These are phyloP conservation scores for Trichoderma cornu-damae DNA, from an alignment of 2,329 filamentous ascomycete genomes.

Conservation along the genomic window DNA sequence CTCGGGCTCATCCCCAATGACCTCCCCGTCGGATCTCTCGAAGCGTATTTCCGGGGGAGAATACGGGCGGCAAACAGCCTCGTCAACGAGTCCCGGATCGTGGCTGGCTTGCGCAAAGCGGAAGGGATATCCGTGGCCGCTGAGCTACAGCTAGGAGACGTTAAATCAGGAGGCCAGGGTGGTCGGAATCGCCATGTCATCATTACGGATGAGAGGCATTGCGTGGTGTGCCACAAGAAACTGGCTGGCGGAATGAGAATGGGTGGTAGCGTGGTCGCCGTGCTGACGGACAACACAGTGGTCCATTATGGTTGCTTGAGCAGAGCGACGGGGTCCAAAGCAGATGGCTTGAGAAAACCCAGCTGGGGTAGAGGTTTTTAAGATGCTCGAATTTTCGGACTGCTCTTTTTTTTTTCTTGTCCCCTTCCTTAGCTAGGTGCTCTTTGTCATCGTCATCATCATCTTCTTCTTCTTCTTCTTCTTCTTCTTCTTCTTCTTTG, in stretches of 20 bases:
- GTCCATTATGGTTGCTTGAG: slow-evolving; percentile 77
- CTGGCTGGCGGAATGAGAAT: slow-evolving; percentile 80
- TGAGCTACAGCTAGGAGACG: slow-evolving; percentile 66
- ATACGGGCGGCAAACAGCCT: slow-evolving; percentile 81
- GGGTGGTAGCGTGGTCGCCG: slow-evolving; percentile 84
- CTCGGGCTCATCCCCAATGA: slow-evolving; percentile 77
- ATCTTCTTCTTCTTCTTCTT: not conserved
- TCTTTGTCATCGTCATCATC: too few relatives aligned
- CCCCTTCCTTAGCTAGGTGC: slow-evolving; percentile 1
- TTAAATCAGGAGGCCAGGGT: slow-evolving; percentile 46
- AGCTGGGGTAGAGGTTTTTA: slow-evolving; percentile 38
- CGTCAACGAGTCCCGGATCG: slow-evolving; percentile 73
- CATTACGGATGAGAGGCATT: slow-evolving; percentile 82
- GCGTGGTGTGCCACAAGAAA: slow-evolving; percentile 87
- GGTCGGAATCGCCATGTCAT: slow-evolving; percentile 63
- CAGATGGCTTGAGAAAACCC: slow-evolving; percentile 30
- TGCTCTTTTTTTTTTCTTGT: not conserved
- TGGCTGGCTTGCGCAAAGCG: slow-evolving; percentile 69
- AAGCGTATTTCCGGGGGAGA: slow-evolving; percentile 85
- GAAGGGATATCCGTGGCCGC: slow-evolving; percentile 74
- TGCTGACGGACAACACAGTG: slow-evolving; percentile 75
- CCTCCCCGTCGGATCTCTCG: slow-evolving; percentile 72
- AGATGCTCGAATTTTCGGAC: slow-evolving; percentile 15
- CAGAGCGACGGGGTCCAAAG: slow-evolving; percentile 38
- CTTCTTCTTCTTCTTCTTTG: not conserved